Evolutionary conservation across 495 filamentous ascomycete species (phyloP), one percentile per base, ranked within the genome.

Genomic region (Aspergillus incahuasiensis): DNA sequence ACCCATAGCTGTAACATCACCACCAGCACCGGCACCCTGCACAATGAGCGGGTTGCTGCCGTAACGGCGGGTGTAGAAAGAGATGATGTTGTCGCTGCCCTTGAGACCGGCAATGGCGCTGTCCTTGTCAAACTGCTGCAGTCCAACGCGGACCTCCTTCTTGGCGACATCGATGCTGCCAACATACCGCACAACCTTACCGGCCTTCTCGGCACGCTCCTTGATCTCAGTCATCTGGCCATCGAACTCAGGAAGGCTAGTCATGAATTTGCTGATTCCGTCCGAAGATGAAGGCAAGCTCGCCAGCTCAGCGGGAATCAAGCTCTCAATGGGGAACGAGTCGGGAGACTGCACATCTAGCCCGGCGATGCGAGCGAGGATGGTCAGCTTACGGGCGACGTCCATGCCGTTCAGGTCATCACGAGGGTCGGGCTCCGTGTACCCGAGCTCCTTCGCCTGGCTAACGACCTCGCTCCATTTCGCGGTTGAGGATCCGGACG

Each of bases 11-110:
- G 94, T 97, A 34, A 97, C 91, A 24, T 96, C 92, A 40, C 87
- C 91, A 61, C 94, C 94, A 50, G 94, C 94, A 49, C 92, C 94
- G 35, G 91, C 92, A 55, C 94, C 94, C 78, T 96, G 91, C 46
- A 98, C 84, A 66, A 97, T 94, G 52, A 97, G 73, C 12, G 94
- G 89, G 68, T 91, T 95, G 55, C 76, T 77, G 38, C 90, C 90
- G 67, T 98, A 97, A 62, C 94, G 82, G 77, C 92, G 86, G 42
- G 94, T 97, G 72, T 94, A 95, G 79, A 98, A 96, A 79, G 85
- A 94, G 64, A 98, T 94, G 66, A 97, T 92, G 76, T 97, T 97
- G 68, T 96, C 94, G 71, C 91, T 96, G 35, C 94, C 94, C 79
- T 95, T 95, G 54, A 97, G 76, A 34, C 88, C 87, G 25, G 92